Conservation (phyloP, 2,329 filamentous ascomycete genomes). For the Xylariaceae sp. region DNA sequence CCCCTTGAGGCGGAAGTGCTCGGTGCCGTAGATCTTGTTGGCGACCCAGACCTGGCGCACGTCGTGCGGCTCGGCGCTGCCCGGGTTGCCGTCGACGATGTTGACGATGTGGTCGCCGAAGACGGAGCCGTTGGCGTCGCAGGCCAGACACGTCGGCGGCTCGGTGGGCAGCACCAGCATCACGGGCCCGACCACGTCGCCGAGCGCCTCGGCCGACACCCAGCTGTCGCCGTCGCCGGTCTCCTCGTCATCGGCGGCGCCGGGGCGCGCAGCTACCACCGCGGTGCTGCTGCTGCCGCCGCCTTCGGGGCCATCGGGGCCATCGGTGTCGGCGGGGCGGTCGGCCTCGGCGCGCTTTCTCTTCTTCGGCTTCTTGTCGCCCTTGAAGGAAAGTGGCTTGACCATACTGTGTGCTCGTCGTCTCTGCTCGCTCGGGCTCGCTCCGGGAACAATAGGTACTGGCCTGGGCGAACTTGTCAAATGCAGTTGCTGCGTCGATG, state of each 20-base stretch:
- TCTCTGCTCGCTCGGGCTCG: too few species aligned
- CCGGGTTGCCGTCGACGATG: constrained; percentile 71
- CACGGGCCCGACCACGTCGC: constrained; percentile 74
- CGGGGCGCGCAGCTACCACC: constrained; percentile 9
- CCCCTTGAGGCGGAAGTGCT: constrained; percentile 78
- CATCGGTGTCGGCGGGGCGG: constrained; percentile 27
- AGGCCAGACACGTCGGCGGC: constrained; percentile 67
- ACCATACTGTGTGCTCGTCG: constrained; percentile 67
- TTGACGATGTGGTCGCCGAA: constrained; percentile 81
- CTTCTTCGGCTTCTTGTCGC: constrained; percentile 93
- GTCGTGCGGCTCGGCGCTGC: constrained; percentile 90
- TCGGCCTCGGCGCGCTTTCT: constrained; percentile 63
- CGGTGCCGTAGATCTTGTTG: constrained; percentile 73
- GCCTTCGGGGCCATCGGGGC: constrained; percentile 6
- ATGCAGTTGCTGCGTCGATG: too few species aligned
- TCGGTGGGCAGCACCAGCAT: constrained; percentile 75
- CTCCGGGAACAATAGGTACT: too few species aligned
- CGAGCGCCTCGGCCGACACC: constrained; percentile 71
- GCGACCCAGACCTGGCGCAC: constrained; percentile 94
- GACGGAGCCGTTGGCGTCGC: constrained; percentile 79
- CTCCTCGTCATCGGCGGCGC: constrained; percentile 22
- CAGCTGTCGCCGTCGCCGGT: constrained; percentile 71
- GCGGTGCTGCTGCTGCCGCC: constrained; percentile 30
- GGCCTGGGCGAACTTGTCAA: too few species aligned
- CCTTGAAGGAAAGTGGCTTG: constrained; percentile 90